These are phyloP conservation scores for Geotrichum restrictum DNA, from an alignment of 1,139 yeast genomes.

Conservation along the genomic window DNA sequence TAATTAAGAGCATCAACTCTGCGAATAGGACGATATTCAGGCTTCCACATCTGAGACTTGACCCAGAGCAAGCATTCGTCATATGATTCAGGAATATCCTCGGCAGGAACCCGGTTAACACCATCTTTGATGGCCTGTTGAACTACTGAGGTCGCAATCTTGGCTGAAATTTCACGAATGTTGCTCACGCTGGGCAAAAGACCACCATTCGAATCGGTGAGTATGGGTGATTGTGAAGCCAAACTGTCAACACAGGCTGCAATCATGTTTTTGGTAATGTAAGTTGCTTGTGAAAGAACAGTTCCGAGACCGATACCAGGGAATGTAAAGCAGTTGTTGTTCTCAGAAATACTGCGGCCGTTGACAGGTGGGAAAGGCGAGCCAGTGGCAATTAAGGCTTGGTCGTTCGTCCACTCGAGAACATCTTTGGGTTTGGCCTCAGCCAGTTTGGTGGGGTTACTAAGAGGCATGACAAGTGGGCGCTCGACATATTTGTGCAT, in stretches of 20 bases:
- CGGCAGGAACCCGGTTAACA: conserved; percentile 65
- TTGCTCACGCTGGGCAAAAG: conserved; percentile 82
- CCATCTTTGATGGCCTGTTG: conserved; percentile 85
- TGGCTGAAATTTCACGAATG: conserved; percentile 81
- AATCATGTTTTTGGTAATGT: conserved; percentile 83
- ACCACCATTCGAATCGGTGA: conserved; percentile 75
- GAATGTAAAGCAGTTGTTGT: conserved; percentile 93
- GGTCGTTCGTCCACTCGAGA: conserved; percentile 84
- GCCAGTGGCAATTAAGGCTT: conserved; percentile 92
- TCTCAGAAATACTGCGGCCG: conserved; percentile 83
- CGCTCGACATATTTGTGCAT: conserved; percentile 84
- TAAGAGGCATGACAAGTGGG: conserved; percentile 91
- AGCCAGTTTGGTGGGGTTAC: conserved; percentile 94
- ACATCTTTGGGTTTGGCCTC: conserved; percentile 91
- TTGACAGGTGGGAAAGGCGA: conserved; percentile 96
- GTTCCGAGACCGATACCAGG: conserved; percentile 98
- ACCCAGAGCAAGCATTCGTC: conserved; percentile 84
- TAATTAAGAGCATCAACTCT: conserved; percentile 27
- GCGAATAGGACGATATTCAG: conserved; percentile 80
- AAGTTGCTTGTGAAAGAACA: conserved; percentile 74
- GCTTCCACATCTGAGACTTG: conserved; percentile 91
- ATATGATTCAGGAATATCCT: conserved; percentile 74
- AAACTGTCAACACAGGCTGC: conserved; percentile 92
- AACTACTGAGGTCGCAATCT: conserved; percentile 90
- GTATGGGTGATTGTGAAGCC: conserved; percentile 72